Conservation (phyloP, 495 filamentous ascomycete species). For the Aspergillus funiculosus region DNA sequence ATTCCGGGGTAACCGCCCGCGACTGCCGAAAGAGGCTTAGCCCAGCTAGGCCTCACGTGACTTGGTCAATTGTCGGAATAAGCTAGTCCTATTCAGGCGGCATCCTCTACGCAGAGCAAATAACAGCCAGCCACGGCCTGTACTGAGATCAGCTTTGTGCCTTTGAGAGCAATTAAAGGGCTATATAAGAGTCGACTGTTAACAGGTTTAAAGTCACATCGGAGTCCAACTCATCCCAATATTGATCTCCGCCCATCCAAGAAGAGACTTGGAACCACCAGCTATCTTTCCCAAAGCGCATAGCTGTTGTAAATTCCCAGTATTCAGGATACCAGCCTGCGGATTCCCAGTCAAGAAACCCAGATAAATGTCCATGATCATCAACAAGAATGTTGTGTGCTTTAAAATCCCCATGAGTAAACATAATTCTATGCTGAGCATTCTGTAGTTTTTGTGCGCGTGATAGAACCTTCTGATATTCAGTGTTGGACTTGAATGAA, state of each 20-base stretch:
- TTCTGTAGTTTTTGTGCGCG: slow-evolving; percentile 17
- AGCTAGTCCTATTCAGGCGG: too few species aligned
- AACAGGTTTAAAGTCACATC: slow-evolving; percentile 24
- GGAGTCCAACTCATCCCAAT: slow-evolving; percentile 19
- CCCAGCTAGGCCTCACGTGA: too few species aligned
- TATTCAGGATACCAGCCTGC: slow-evolving; percentile 50
- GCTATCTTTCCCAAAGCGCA: slow-evolving; percentile 21
- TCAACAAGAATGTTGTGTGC: slow-evolving; percentile 43
- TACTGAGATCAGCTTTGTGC: too few species aligned
- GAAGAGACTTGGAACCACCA: slow-evolving; percentile 27
- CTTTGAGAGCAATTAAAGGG: too few species aligned
- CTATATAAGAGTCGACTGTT: slow-evolving; percentile 28
- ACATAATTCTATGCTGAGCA: slow-evolving; percentile 20
- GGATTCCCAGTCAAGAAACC: slow-evolving; percentile 50
- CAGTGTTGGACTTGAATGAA: slow-evolving; percentile 11
- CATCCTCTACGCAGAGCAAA: too few species aligned
- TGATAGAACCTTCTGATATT: slow-evolving; percentile 21
- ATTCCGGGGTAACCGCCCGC: background rate
- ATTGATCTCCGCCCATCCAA: slow-evolving; percentile 25
- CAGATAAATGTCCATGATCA: slow-evolving; percentile 39
- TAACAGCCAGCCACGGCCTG: too few species aligned
- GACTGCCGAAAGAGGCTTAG: background rate
- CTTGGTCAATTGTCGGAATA: too few species aligned
- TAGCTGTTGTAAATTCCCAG: slow-evolving; percentile 47
- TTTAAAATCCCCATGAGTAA: slow-evolving; percentile 49